Percentiles rank a stretch among this genome's conserved stretches.
Conservation (phyloP, 2,329 filamentous ascomycete genomes). For the Pseudocercospora crystallina region DNA sequence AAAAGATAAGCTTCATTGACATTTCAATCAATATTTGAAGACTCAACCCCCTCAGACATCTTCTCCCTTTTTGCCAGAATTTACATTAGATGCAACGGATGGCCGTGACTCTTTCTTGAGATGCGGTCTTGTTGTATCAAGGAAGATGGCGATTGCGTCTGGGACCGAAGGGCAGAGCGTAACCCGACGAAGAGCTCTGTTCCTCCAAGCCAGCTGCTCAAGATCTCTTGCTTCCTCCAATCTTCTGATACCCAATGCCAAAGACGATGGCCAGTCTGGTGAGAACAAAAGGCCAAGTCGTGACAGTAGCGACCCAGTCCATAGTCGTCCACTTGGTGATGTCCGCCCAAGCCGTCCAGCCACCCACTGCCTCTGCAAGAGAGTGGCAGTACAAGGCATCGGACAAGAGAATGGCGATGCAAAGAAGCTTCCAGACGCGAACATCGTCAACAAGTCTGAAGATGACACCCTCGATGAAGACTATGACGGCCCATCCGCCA, state of each 20-base stretch:
- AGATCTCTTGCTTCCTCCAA: conserved; percentile 1
- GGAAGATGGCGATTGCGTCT: too few species aligned
- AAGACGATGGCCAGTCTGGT: conserved; percentile 28
- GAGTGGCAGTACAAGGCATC: conserved; percentile 30
- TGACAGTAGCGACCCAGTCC: conserved; percentile 30
- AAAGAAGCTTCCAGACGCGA: conserved; percentile 30
- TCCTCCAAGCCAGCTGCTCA: neutral
- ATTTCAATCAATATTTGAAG: too few species aligned
- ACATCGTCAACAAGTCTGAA: conserved; percentile 32
- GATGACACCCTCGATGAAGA: conserved; percentile 30
- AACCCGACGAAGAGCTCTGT: too few species aligned
- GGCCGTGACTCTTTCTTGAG: too few species aligned
- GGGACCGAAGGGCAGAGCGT: too few species aligned
- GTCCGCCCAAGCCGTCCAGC: conserved; percentile 26
- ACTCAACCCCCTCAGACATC: too few species aligned
- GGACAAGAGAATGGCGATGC: conserved; percentile 29
- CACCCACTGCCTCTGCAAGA: conserved; percentile 30
- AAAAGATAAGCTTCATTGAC: too few species aligned
- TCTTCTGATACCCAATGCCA: conserved; percentile 23
- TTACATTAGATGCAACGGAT: too few species aligned
- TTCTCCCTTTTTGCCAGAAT: too few species aligned
- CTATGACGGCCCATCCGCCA: conserved; percentile 33
- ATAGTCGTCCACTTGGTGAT: conserved; percentile 27
- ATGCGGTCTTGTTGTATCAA: too few species aligned
- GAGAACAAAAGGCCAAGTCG: conserved; percentile 33